These are phyloP conservation scores for Colletotrichum navitas DNA, from an alignment of 2,329 filamentous ascomycete species.

Conservation along the genomic window DNA sequence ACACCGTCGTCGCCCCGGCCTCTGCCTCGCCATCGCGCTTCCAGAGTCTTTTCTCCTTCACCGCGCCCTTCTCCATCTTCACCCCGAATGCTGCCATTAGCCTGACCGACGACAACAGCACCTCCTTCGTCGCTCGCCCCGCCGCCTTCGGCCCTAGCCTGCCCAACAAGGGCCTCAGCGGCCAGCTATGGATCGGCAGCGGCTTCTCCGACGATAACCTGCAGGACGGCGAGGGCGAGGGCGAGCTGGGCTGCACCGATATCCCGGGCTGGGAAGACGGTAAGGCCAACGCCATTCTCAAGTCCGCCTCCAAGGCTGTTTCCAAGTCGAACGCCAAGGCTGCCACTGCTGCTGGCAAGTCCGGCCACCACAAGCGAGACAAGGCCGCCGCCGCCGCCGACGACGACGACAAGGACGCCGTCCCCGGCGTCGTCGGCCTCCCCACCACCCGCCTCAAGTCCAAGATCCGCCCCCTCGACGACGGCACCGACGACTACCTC, in stretches of 20 bases:
- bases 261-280: constrained; percentile 87
- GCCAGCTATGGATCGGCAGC: constrained; percentile 92
- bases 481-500: constrained; percentile 88
- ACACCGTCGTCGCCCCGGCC: constrained; percentile 34
- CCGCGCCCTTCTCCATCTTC: constrained; percentile 86
- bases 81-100: constrained; percentile 96
- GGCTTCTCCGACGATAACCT: constrained; percentile 87
- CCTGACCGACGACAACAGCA: constrained; percentile 97
- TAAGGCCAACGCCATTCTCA: constrained; percentile 60
- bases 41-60: constrained; percentile 75
- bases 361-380: constrained; percentile 53
- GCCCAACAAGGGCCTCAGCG: constrained; percentile 81
- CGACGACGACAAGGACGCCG: constrained; percentile 46
- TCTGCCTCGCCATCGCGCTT: constrained; percentile 58
- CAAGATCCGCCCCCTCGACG: constrained; percentile 53
- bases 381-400: constrained; percentile 37
- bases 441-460: constrained; percentile 46
- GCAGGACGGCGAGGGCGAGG: constrained; percentile 74
- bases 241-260: constrained; percentile 95
- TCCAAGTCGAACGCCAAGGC: constrained; percentile 46
- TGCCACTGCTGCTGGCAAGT: constrained; percentile 46
- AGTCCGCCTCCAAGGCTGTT: constrained; percentile 52
- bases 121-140: constrained; percentile 92
- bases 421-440: constrained; percentile 47
- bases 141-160: constrained; percentile 91